Conservation (phyloP, 2,329 filamentous ascomycete species). For the Aspergillus bombycis region DNA sequence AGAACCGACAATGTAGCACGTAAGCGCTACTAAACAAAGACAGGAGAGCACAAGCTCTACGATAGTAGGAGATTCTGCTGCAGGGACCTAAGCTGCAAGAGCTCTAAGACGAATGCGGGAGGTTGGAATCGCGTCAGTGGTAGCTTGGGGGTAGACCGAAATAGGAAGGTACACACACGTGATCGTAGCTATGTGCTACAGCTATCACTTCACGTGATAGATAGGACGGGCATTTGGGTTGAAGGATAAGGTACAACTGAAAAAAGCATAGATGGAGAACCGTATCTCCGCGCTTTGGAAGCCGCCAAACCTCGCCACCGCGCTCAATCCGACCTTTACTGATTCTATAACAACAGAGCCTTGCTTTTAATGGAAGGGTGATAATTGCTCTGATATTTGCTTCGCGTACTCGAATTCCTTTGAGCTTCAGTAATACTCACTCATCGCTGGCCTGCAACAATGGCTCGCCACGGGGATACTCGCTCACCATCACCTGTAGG, state of each 20-base stretch:
- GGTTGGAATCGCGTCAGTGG: slow-evolving; percentile 25
- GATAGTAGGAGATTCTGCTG: neutral
- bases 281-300: slow-evolving; percentile 1
- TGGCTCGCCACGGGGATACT: slow-evolving; percentile 65
- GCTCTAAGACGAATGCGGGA: slow-evolving; percentile 35
- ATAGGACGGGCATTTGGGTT: neutral
- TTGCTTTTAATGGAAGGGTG: slow-evolving; percentile 28
- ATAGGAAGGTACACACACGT: slow-evolving; percentile 25
- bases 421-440: slow-evolving; percentile 51
- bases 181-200: slow-evolving; percentile 3
- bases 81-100: slow-evolving; percentile 18
- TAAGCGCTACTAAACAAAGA: neutral
- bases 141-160: slow-evolving; percentile 31
- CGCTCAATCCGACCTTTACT: neutral
- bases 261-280: slow-evolving; percentile 6
- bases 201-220: slow-evolving; percentile 16
- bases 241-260: slow-evolving; percentile 6
- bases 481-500: slow-evolving; percentile 94
- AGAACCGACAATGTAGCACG: neutral
- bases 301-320: slow-evolving; percentile 3
- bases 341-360: slow-evolving; percentile 7
- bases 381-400: slow-evolving; percentile 23
- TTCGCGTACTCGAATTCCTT: slow-evolving; percentile 31
- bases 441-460: slow-evolving; percentile 58
- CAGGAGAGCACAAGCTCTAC: neutral